Base-by-base conservation (phyloP, 2,329 filamentous ascomycete species). In the Ophiostoma ips region DNA sequence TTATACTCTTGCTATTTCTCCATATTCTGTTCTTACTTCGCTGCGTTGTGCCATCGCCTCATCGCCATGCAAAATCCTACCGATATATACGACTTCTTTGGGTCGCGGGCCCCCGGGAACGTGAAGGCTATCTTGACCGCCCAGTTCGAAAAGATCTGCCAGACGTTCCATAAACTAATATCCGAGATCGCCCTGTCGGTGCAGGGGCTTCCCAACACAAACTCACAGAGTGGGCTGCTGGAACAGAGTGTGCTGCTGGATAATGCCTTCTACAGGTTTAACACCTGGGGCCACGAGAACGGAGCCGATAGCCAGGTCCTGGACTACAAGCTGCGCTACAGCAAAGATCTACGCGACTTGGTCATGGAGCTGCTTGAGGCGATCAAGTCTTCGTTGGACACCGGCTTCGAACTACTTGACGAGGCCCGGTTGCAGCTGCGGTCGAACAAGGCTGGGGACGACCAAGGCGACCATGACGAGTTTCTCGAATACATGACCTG, bases 241-340 rank as follows among this genome's bases (percentile, higher is more conserved):
- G n/a, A n/a, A n/a, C 52, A 46, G 16, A 44, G 28, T 12, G 41
- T 35, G 9, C 38, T 35, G 16, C 40, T 56, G 4, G 55, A 56
- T 37, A 48, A 55, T 43, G 43, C 38, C 1, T 50, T 53, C 33
- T 28, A 38, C 4, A 51, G 55, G 1, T 33, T 56, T 9, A 48
- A 50, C 5, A 56, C 51, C 7, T 55, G 55, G 55, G 53, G 53
- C 11, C 48, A 52, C 18, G 55, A 56, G 24, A 53, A 51, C 1
- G 55, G 55, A 13, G 55, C 55, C 11, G 47, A 51, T 4, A 41
- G 53, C 48, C 51, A 55, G 11, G 52, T 51, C 3, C 16, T 56
- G 18, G 55, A 55, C 16, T 50, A 51, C 51, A 55, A 46, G 19
- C 48, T 56, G 19, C 55, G 55, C 30, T 53, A 53, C 4, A 52